Percentiles rank a stretch among this genome's conserved stretches.
These are phyloP conservation scores for Ophiostoma quercus DNA, from an alignment of 2,329 filamentous ascomycete species.

Conservation along the genomic window DNA sequence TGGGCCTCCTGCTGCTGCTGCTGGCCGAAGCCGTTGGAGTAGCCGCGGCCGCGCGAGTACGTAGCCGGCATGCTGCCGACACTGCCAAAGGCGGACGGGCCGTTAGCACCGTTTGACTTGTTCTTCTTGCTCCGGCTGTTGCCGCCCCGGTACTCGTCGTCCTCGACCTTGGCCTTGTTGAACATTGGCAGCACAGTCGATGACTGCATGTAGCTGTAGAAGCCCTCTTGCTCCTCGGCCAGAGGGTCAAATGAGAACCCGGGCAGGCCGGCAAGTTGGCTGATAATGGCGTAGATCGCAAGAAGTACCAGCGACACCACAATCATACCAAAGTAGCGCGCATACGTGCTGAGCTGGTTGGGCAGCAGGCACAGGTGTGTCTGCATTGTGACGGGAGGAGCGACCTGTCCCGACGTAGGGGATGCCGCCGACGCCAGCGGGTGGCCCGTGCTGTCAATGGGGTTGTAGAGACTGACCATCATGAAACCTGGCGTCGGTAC, in stretches of 20 bases:
- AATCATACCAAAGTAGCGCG: conserved; percentile 66
- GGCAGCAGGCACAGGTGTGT: conserved; percentile 87
- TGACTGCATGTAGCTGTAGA: conserved; percentile 8
- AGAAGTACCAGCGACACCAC: conserved; percentile 49
- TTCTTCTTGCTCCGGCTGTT: conserved; percentile 11
- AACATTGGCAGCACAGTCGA: conserved; percentile 41
- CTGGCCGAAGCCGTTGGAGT: not conserved
- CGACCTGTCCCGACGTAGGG: not conserved
- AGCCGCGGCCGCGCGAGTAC: conserved; percentile 30
- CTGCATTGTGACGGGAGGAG: conserved; percentile 48
- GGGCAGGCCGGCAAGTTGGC: conserved; percentile 49
- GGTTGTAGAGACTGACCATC: conserved; percentile 88
- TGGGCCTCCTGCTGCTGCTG: conserved; percentile 13
- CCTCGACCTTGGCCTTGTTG: conserved; percentile 54
- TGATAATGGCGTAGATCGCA: conserved; percentile 50
- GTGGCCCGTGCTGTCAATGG: conserved; percentile 59
- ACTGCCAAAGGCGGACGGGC: conserved; percentile 32
- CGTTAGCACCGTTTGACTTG: conserved; percentile 26
- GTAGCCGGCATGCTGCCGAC: conserved; percentile 28
- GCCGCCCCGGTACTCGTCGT: conserved; percentile 36
- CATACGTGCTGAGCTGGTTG: conserved; percentile 78
- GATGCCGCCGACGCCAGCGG: conserved; percentile 41
- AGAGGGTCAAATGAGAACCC: conserved; percentile 49
- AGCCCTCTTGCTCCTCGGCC: conserved; percentile 21
- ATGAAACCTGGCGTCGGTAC: conserved; percentile 81